Evolutionary conservation across 2,329 filamentous ascomycete species (phyloP), one percentile per base, ranked within the genome.

Genomic region (Falciphora oryzae): DNA sequence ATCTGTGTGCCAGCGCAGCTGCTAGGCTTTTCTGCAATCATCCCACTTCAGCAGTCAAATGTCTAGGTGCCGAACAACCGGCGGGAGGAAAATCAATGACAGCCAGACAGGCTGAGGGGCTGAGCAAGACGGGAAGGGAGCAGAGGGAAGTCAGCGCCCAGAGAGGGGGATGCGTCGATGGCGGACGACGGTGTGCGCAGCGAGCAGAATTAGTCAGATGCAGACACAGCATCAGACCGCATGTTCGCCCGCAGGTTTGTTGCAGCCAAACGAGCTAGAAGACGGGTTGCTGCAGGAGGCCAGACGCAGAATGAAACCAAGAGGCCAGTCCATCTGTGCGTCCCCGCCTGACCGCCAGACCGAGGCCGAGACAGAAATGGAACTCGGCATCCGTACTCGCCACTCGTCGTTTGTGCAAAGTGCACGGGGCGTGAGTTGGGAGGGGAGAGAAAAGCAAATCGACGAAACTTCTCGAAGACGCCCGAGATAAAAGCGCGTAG

Each of bases 301-400:
- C 44, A 53, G 44, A 53, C 44, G 44, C 44, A n/a, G 44, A 53
- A 53, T 25, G 44, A 53, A 53, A 53, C 44, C 44, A 53, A 53
- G 44, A 25, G 44, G 44, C 3, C 22, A 53, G 44, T 11, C 44
- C 44, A 53, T 53, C 44, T 53, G n/a, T 53, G 44, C 44, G 44
- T 53, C 44, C 44, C 44, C 44, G 44, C 44, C 22, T 53, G 44
- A 53, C 44, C 38, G 38, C 38, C 16, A 50, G 16, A 50, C 38
- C 44, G 44, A 53, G 22, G 22, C 22, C 44, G 44, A 53, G 44
- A 53, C 44, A n/a, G 44, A 10, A 53, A 53, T 8, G 16, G 18
- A 22, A 18, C 22, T 14, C 6, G 44, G 3, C 18, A 25, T n/a
- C 22, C 22, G 44, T 53, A 5, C 44, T 53, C 44, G 44, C 22